Evolutionary conservation across 1,139 yeast genomes (phyloP).

Genomic region (Scheffersomyces titani): DNA sequence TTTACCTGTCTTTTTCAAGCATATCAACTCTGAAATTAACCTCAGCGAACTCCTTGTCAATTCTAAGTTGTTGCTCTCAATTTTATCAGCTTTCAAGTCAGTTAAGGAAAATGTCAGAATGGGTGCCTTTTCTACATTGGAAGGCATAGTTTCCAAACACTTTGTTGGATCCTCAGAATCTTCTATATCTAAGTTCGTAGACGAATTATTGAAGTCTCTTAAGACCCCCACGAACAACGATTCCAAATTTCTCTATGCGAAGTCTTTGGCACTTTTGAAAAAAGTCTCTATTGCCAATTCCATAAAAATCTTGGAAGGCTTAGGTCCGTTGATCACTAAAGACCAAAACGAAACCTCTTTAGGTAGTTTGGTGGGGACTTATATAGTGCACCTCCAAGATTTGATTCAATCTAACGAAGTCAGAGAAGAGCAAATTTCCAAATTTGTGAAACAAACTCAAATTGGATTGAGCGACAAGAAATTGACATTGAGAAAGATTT

Average conservation of each 20-base stretch:
- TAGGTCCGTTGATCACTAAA: slow-evolving; percentile 58
- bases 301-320: slow-evolving; percentile 37
- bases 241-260: slow-evolving; percentile 45
- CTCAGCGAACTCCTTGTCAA: slow-evolving; percentile 27
- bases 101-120: slow-evolving; percentile 65
- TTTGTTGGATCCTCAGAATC: slow-evolving; percentile 16
- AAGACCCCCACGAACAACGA: slow-evolving; percentile 70
- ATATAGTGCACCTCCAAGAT: slow-evolving; percentile 42
- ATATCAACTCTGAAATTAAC: slow-evolving; percentile 25
- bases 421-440: slow-evolving; percentile 7
- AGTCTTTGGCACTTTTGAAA: slow-evolving; percentile 12
- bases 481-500: slow-evolving; percentile 58
- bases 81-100: slow-evolving; percentile 70
- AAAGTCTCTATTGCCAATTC: slow-evolving; percentile 10
- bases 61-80: slow-evolving; percentile 57
- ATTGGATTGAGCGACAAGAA: slow-evolving; percentile 71
- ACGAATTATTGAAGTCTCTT: slow-evolving; percentile 57
- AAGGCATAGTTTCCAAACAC: slow-evolving; percentile 20
- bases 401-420: slow-evolving; percentile 4
- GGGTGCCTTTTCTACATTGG: slow-evolving; percentile 50
- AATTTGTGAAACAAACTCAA: slow-evolving; percentile 34
- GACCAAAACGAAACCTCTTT: slow-evolving; percentile 77
- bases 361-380: slow-evolving; percentile 49
- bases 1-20: slow-evolving; percentile 48
- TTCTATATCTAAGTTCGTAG: slow-evolving; percentile 28